Conservation (phyloP, 2,329 filamentous ascomycete species). For the Emmonsiellopsis sp. region DNA sequence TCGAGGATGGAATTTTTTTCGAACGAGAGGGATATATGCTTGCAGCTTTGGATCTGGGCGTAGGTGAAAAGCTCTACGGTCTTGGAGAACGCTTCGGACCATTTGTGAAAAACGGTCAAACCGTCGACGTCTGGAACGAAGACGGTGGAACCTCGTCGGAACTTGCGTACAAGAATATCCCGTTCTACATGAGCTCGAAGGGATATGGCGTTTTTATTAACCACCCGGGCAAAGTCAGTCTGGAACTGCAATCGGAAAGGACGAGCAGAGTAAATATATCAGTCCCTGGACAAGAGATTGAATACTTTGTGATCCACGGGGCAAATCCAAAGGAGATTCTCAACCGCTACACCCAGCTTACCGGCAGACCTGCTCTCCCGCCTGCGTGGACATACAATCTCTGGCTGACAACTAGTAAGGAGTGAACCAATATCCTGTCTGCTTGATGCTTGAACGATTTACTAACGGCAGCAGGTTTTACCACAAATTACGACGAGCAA, state of each 20-base stretch:
- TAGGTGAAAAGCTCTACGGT: slow-evolving; percentile 34
- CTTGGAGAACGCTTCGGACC: slow-evolving; percentile 63
- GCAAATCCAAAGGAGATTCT: slow-evolving; percentile 59
- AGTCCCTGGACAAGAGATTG: slow-evolving; percentile 55
- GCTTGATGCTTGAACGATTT: too few species aligned
- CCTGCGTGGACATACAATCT: slow-evolving; percentile 63
- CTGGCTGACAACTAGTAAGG: slow-evolving; percentile 53
- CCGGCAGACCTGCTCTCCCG: slow-evolving; percentile 51
- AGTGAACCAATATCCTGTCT: too few species aligned
- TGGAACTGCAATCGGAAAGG: slow-evolving; percentile 61
- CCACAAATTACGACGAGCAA: slow-evolving; percentile 56
- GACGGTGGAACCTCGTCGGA: slow-evolving; percentile 28
- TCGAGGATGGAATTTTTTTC: too few species aligned
- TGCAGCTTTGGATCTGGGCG: too few species aligned
- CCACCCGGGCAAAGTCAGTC: slow-evolving; percentile 53
- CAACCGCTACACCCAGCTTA: slow-evolving; percentile 53
- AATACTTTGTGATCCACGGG: slow-evolving; percentile 62
- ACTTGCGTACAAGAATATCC: slow-evolving; percentile 12
- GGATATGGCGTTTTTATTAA: slow-evolving; percentile 66
- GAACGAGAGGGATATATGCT: too few species aligned
- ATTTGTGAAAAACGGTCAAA: slow-evolving; percentile 63
- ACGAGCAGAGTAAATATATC: slow-evolving; percentile 56
- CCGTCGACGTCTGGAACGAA: slow-evolving; percentile 48
- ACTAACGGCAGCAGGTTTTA: slow-evolving; percentile 42
- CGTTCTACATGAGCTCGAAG: slow-evolving; percentile 32